Percentiles rank a stretch among this genome's conserved stretches.
Conservation (phyloP, 768 basidiomycete genomes). For the Podaxis sp. region DNA sequence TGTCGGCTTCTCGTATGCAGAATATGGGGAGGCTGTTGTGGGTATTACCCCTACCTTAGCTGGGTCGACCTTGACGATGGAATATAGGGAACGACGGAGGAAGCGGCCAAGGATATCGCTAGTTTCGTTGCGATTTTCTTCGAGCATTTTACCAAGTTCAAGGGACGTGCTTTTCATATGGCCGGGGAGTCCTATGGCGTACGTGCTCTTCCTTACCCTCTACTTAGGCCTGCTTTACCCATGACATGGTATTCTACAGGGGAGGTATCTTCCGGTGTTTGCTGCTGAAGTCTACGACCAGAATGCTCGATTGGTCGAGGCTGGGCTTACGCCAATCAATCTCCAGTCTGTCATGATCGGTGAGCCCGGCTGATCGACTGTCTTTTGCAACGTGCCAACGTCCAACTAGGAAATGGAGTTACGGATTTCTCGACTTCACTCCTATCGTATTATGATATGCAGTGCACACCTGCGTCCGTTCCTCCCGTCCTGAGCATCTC, state of each 20-base stretch:
- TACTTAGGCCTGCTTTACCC: background rate
- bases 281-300: conserved; percentile 76
- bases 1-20: conserved; percentile 62
- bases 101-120: conserved; percentile 69
- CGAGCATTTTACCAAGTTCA: conserved; percentile 69
- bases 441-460: conserved; percentile 44
- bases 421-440: conserved; percentile 52
- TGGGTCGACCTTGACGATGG: background rate
- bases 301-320: conserved; percentile 52
- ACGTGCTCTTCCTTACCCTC: conserved; percentile 18
- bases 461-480: conserved; percentile 51
- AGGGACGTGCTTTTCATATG: conserved; percentile 64
- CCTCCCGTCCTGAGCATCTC: conserved; percentile 44
- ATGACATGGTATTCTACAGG: conserved; percentile 32
- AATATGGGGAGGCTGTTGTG: conserved; percentile 59
- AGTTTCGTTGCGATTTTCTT: conserved; percentile 74
- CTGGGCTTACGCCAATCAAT: conserved; percentile 59
- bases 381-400: background rate
- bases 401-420: conserved; percentile 53
- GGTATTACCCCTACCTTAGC: conserved; percentile 18
- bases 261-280: conserved; percentile 71
- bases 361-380: conserved; percentile 18
- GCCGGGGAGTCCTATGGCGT: conserved; percentile 80
- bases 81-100: conserved; percentile 56
- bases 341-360: conserved; percentile 74